phyloP scores from a whole-genome alignment of 2,329 filamentous ascomycete genomes.

The Xylariaceae sp. region DNA sequence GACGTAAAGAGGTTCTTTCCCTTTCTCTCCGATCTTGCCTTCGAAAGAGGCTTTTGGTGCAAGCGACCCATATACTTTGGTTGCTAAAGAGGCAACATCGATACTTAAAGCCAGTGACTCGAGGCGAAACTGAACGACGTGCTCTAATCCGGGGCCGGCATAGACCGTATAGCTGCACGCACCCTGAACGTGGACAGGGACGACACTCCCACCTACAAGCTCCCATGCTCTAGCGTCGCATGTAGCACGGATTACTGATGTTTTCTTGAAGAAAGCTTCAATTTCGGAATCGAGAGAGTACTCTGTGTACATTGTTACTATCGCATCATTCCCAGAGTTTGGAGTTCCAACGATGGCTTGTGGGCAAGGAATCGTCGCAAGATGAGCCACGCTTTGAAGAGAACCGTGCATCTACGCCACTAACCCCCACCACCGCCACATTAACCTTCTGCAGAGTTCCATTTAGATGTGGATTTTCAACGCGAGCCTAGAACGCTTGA shows the following conservation, averaged over 20 bases:
- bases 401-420: neutral
- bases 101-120: conserved; percentile 31
- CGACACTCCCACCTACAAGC: conserved; percentile 28
- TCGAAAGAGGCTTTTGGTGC: conserved; percentile 26
- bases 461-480: no score
- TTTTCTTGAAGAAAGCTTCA: conserved; percentile 8
- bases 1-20: conserved; percentile 33
- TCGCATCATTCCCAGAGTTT: neutral
- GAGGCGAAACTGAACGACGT: conserved; percentile 37
- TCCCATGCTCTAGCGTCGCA: conserved; percentile 17
- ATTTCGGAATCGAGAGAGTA: conserved; percentile 5
- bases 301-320: neutral
- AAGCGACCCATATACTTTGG: conserved; percentile 31
- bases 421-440: neutral
- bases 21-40: conserved; percentile 15
- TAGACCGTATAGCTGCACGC: conserved; percentile 39
- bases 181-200: conserved; percentile 22
- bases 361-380: neutral
- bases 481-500: no score
- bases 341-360: neutral
- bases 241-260: conserved; percentile 5
- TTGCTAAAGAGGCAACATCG: conserved; percentile 28
- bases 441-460: neutral
- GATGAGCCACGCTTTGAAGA: neutral
- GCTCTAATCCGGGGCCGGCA: conserved; percentile 31